Evolutionary conservation across 2,329 filamentous ascomycete genomes (phyloP).

Genomic region (Raffaelea albimanens): DNA sequence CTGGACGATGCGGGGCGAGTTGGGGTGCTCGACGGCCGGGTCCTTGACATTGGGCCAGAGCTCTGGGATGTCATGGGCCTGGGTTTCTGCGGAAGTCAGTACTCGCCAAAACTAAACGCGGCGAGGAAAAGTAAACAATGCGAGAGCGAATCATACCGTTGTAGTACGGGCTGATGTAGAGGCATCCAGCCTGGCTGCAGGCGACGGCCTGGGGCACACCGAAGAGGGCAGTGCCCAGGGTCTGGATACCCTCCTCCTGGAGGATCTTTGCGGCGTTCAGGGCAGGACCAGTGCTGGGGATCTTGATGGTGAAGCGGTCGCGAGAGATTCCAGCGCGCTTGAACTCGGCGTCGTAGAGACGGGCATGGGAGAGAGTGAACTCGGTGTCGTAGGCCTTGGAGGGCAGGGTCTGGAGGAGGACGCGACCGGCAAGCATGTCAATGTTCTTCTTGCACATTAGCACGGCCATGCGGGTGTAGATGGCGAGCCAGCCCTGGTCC

Average conservation of each 20-base stretch:
- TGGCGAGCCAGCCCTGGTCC: constrained; percentile 33
- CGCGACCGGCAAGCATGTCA: constrained; percentile 33
- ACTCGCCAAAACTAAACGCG: too few species aligned
- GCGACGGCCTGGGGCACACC: constrained; percentile 38
- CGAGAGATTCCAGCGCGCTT: constrained; percentile 31
- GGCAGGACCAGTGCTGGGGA: constrained; percentile 37
- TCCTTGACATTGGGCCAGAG: constrained; percentile 38
- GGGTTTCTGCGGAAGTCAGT: constrained; percentile 23
- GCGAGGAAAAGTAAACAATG: too few species aligned
- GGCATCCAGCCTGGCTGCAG: constrained; percentile 34
- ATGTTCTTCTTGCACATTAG: constrained; percentile 37
- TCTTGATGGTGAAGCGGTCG: constrained; percentile 41
- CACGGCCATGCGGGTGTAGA: constrained; percentile 38
- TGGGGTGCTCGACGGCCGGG: constrained; percentile 35
- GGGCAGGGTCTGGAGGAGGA: constrained; percentile 37
- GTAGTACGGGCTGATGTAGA: constrained; percentile 40
- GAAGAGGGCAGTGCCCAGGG: constrained; percentile 35
- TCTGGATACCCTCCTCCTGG: constrained; percentile 32
- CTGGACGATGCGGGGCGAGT: constrained; percentile 35
- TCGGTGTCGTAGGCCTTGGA: constrained; percentile 35
- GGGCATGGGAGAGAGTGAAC: constrained; percentile 34
- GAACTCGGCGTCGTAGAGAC: constrained; percentile 36
- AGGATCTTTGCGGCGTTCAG: constrained; percentile 34
- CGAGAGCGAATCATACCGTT: too few species aligned
- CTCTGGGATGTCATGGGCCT: constrained; percentile 29